These are phyloP conservation scores for Fomitopsis pinicola DNA, from an alignment of 1,284 basidiomycete genomes.

Conservation along the genomic window DNA sequence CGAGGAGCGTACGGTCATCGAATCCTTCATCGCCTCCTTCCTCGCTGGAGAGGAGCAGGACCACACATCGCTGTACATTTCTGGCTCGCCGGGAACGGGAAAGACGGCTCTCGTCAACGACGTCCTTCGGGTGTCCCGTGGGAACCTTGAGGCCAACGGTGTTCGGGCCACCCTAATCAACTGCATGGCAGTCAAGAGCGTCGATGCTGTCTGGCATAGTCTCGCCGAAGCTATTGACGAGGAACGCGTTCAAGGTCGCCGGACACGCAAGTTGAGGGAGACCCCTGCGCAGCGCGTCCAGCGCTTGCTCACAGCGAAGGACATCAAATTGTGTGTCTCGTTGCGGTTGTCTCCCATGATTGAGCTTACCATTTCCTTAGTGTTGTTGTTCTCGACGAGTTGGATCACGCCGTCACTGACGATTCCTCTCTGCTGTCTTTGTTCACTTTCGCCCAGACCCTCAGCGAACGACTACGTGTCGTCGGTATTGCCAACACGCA, in stretches of 20 bases:
- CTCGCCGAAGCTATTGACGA: constrained; percentile 52
- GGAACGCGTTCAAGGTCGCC: constrained; percentile 32
- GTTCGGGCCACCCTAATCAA: constrained; percentile 59
- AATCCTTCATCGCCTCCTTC: constrained; percentile 53
- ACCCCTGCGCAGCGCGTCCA: constrained; percentile 40
- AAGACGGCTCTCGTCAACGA: constrained; percentile 78
- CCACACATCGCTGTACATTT: constrained; percentile 61
- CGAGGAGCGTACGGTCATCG: constrained; percentile 51
- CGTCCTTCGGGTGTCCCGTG: constrained; percentile 39
- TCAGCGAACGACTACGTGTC: constrained; percentile 49
- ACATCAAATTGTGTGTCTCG: constrained; percentile 52
- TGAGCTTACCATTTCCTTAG: constrained; percentile 29
- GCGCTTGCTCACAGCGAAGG: constrained; percentile 32
- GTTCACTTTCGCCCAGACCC: constrained; percentile 56
- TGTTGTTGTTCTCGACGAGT: constrained; percentile 72
- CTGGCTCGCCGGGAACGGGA: constrained; percentile 76
- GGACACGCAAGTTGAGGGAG: constrained; percentile 24
- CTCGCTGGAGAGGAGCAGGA: constrained; percentile 27
- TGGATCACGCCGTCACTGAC: constrained; percentile 68
- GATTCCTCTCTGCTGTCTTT: constrained; percentile 52
- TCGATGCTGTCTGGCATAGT: constrained; percentile 69
- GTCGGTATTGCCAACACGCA: constrained; percentile 84
- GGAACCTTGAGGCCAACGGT: constrained; percentile 33
- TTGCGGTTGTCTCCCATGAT: not conserved
- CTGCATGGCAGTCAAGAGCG: constrained; percentile 67